Evolutionary conservation across 495 filamentous ascomycete genomes (phyloP).

Genomic region (Echria macrotheca): DNA sequence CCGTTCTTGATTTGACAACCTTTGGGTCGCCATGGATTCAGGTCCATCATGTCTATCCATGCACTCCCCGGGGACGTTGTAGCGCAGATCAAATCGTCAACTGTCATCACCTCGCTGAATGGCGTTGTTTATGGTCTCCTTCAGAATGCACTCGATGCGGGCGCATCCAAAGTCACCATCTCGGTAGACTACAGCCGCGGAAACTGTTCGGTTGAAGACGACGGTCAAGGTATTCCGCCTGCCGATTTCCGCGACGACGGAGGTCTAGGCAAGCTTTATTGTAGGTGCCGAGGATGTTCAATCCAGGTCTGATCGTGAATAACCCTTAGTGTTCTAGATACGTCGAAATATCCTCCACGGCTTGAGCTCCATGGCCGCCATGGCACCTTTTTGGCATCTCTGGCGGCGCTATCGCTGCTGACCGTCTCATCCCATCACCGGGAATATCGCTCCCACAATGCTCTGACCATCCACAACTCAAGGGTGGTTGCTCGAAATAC

Average conservation of each 20-base stretch:
- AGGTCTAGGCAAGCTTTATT: constrained; percentile 68
- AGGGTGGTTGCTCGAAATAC: constrained; percentile 60
- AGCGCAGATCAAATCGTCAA: constrained; percentile 85
- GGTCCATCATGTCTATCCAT: constrained; percentile 50
- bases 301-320: no score
- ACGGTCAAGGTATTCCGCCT: constrained; percentile 75
- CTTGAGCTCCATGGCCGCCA: constrained; percentile 57
- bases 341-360: constrained; percentile 60
- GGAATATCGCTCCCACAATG: constrained; percentile 58
- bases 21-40: no score
- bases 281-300: constrained; percentile 54
- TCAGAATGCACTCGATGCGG: constrained; percentile 82
- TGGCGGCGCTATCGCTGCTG: constrained; percentile 71
- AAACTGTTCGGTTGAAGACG: constrained; percentile 78
- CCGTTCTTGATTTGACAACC: no score
- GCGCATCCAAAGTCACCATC: constrained; percentile 63
- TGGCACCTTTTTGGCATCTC: constrained; percentile 72
- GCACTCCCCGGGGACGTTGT: constrained; percentile 69
- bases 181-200: constrained; percentile 72
- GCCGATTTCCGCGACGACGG: constrained; percentile 64
- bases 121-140: constrained; percentile 69
- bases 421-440: constrained; percentile 73
- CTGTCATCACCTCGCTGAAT: constrained; percentile 66
- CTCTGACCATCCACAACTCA: constrained; percentile 65
- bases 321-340: constrained; percentile 49